Evolutionary conservation across 371 early-diverging fungal genomes (phyloP).

Genomic region (Zychaea mexicana): DNA sequence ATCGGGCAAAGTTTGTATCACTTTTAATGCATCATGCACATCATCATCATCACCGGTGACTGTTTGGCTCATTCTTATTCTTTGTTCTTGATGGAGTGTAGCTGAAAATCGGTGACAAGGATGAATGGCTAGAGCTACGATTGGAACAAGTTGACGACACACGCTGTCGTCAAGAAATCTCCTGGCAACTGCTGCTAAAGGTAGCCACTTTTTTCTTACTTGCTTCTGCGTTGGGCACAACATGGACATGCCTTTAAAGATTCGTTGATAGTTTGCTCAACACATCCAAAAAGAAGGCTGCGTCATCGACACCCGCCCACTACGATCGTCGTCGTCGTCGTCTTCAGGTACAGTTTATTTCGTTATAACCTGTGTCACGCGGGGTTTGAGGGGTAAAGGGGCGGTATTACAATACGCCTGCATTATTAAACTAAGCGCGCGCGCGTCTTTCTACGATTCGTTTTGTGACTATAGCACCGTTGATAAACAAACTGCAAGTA

Average conservation of each 20-base stretch:
- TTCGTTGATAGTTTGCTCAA: not conserved
- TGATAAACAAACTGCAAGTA: not conserved
- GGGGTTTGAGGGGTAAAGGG: too few relatives aligned
- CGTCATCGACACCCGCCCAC: not conserved
- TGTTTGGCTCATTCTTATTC: not conserved
- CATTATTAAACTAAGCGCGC: too few relatives aligned
- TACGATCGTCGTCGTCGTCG: not conserved
- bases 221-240: too few relatives aligned
- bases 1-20: not conserved
- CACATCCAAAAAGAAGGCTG: constrained; percentile 13
- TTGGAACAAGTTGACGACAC: not conserved
- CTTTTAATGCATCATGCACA: not conserved
- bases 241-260: too few relatives aligned
- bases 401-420: too few relatives aligned
- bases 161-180: not conserved
- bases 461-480: not conserved
- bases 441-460: not conserved
- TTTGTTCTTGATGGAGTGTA: not conserved
- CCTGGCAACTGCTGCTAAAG: constrained; percentile 5
- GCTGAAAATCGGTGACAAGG: not conserved
- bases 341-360: not conserved
- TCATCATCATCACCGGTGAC: too few relatives aligned
- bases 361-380: not conserved
- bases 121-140: not conserved
- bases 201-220: not conserved